Evolutionary conservation across 257 asterid genomes (phyloP).

Genomic region (Ligustrum vulgare): DNA sequence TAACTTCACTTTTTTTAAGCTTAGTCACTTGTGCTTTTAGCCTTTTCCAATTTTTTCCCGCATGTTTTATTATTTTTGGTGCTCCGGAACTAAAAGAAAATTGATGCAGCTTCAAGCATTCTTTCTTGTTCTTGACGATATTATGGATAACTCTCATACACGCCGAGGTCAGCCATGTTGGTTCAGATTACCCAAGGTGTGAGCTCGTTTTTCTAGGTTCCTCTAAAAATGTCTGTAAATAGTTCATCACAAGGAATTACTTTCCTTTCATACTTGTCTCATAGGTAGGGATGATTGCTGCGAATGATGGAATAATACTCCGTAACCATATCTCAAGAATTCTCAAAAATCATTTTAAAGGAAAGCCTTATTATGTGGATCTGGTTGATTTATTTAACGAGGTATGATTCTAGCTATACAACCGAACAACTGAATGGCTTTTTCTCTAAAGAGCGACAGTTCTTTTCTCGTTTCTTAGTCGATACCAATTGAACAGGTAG

Average conservation of each 20-base stretch:
- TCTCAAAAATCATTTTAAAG: slow-evolving; percentile 86
- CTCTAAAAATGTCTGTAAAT: background rate
- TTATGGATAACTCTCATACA: slow-evolving; percentile 82
- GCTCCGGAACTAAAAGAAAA: background rate
- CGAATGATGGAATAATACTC: slow-evolving; percentile 79
- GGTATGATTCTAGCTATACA: slow-evolving; percentile 36
- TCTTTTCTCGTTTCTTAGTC: background rate
- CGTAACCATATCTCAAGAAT: slow-evolving; percentile 94
- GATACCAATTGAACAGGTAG: background rate
- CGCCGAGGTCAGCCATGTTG: slow-evolving; percentile 98
- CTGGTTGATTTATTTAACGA: slow-evolving; percentile 88
- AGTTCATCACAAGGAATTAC: background rate
- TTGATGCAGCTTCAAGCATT: slow-evolving; percentile 87
- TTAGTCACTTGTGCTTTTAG: background rate
- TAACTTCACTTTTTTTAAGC: background rate
- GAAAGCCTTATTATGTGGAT: slow-evolving; percentile 80
- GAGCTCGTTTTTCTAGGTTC: slow-evolving; percentile 17
- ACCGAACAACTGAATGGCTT: background rate
- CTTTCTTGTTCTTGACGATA: slow-evolving; percentile 91
- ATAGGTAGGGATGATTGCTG: slow-evolving; percentile 90
- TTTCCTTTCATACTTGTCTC: background rate
- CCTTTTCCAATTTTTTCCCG: background rate
- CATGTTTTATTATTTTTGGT: background rate
- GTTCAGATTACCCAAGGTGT: slow-evolving; percentile 76
- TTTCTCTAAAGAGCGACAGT: background rate